Percentiles rank a stretch among this genome's conserved stretches.
phyloP scores from a whole-genome alignment of 306 rosid genomes.

The Acacia melanoxylon region DNA sequence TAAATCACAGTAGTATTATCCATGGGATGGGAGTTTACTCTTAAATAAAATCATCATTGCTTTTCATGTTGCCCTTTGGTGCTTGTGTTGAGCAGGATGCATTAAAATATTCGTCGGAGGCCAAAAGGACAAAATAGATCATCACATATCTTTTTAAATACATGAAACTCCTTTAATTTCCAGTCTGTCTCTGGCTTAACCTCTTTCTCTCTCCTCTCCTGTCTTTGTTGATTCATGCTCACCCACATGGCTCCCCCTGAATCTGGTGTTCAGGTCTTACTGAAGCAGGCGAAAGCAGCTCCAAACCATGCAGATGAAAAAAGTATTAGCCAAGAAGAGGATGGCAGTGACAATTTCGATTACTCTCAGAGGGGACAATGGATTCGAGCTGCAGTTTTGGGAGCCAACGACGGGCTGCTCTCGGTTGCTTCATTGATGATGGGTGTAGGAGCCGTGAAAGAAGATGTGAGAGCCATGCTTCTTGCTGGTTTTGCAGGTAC shows the following conservation, averaged over 20 bases:
- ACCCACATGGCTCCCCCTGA: slow-evolving; percentile 24
- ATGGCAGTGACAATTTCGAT: slow-evolving; percentile 1
- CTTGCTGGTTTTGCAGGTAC: slow-evolving; percentile 64
- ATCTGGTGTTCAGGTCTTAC: slow-evolving; percentile 19
- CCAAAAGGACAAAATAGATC: background rate
- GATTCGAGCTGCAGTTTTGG: slow-evolving; percentile 64
- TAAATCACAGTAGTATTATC: background rate
- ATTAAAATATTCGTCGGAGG: background rate
- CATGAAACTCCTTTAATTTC: background rate
- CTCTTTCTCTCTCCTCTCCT: background rate
- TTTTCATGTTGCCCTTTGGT: slow-evolving; percentile 27
- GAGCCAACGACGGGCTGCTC: slow-evolving; percentile 70
- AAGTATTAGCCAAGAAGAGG: background rate
- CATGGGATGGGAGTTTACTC: background rate
- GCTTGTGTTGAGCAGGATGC: background rate
- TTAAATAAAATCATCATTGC: background rate
- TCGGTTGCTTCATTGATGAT: slow-evolving; percentile 65
- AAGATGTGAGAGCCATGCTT: slow-evolving; percentile 49
- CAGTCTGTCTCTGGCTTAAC: background rate
- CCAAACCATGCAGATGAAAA: slow-evolving; percentile 18
- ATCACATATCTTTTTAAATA: background rate
- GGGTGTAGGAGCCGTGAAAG: slow-evolving; percentile 68
- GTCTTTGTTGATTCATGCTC: background rate
- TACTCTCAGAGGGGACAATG: slow-evolving; percentile 47
- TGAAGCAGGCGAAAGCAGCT: slow-evolving; percentile 18